Base-by-base conservation (phyloP, 352 stramenopile species). In the Phytophthora tubulina region DNA sequence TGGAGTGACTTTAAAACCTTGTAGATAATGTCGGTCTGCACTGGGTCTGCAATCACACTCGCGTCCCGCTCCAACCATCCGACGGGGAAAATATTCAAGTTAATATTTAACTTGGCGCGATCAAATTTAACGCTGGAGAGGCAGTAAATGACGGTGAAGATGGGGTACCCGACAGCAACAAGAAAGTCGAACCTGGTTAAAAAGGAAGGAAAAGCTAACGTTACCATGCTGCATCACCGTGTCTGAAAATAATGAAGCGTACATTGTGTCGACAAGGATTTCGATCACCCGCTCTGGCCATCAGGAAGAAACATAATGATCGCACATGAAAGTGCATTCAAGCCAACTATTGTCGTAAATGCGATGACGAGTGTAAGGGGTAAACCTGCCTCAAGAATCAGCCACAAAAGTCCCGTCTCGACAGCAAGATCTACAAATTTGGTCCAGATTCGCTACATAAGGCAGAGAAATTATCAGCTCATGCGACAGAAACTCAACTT, bases 1-100 rank as follows among this genome's bases (percentile, higher is more conserved):
- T 72, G 74, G 1, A 85, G 66, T 5, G 68, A 80, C 44, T 76
- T 65, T 15, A 84, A 48, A 1, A 31, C 52, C 33, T 67, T 61
- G 17, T 61, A 58, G 46, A 81, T 71, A 9, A 67, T 62, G 13
- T 65, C 54, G 0, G 63, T 36, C 44, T 82, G 59, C 0, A 70
- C 57, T 0, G 73, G 75, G 32, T 85, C 50, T 21, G 56, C 68
- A 0, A 76, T 73, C 0, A 80, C 67, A 21, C 63, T 65, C 1
- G 72, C 72, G 9, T 63, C 32, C 0, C 60, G 61, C 53, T 87
- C 77, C 32, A 81, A 82, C 3, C 46, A 66, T 0, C 67, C 69
- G 3, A 38, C n/a, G 0, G 75, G 77, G 21, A 84, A 87, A 7
- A 76, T 44, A 39, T 46, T 30, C 6, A 72, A 17, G 39, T 82